Base-by-base conservation (phyloP, 2,329 filamentous ascomycete species). In the Thielaviopsis populi region DNA sequence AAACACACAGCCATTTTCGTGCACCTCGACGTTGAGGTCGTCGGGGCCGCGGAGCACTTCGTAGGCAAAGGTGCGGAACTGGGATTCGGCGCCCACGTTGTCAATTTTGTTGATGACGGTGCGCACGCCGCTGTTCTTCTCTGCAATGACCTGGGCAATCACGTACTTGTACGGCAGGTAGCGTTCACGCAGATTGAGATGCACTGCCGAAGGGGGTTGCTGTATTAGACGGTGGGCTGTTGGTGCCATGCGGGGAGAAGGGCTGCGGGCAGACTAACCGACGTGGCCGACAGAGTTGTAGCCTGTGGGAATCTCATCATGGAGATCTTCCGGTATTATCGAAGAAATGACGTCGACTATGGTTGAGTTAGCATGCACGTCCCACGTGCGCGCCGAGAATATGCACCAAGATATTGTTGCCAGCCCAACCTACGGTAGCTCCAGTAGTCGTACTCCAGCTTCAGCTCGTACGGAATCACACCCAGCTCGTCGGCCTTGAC, bases 51-150 rank as follows among this genome's bases (percentile, higher is more conserved):
- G 85, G 0, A 99, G 82, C 15, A 97, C 82, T 75, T 99, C 94
- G 76, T 96, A 97, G 40, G 81, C 81, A 74, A 99, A 97, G 0
- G 94, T 97, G 62, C 94, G 85, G 75, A 89, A 99, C 72, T 90
- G 85, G 69, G 86, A 94, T 69, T 89, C 85, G 24, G 83, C 82
- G 65, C 94, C 94, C 8, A 99, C 92, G 67, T 89, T 86, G 74
- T 95, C 87, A 53, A 87, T 82, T 75, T 99, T 99, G 80, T 96
- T 96, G 76, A 99, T 96, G 69, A 99, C 91, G 0, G 94, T 99
- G 66, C 79, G 81, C 66, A 96, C 83, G 56, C 76, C 77, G 10
- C 84, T 81, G 74, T 95, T 96, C 76, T 99, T 99, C 77, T 97
- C 94, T 62, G 90, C 76, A 22, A 99, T 77, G 2, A 97, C 85